Evolutionary conservation across 768 basidiomycete genomes (phyloP), one percentile per base, ranked within the genome.

Genomic region (Lactifluus volemus): DNA sequence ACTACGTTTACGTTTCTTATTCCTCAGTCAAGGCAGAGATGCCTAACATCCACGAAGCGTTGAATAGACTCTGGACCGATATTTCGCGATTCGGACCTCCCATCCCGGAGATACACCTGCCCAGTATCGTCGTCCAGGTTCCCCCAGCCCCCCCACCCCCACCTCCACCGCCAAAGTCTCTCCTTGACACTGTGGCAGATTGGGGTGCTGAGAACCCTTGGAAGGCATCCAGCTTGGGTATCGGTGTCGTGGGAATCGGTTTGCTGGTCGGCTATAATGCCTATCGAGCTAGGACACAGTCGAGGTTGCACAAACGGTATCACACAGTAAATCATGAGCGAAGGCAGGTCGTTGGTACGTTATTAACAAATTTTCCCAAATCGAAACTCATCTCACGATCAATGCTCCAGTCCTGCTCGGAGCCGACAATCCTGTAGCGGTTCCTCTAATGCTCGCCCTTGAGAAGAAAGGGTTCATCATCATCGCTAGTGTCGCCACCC

Each of bases 381-480:
- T 36, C 62, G 45, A 30, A 25, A 53, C 30, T 45, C 29, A 49
- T 68, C 47, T 67, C 52, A 44, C 32, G 21, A 32, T 25, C 48
- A 11, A 44, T 32, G 19, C 67, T 21, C 25, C 64, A 91, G 89
- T 93, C 41, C 79, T 93, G 30, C 79, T 93, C 44, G 92, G 93
- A 30, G 92, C 86, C 9, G 92, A 94, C 68, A 79, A 80, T 19
- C 81, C 86, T 0, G 75, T 85, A 53, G 90, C 83, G 7, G 76
- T 84, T n/a, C 83, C 88, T 8, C 72, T 94, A 45, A 84, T 93
- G 55, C 68, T 81, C 49, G 85, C 86, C 55, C 76, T 95, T 49
- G 89, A 92, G 73, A 79, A 77, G 68, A 81, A 84, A 62, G 92
- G 89, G 0, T 94, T 87, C 68, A 87, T 93, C 67, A 86, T 95